Percentiles rank a stretch among this genome's conserved stretches.
These are phyloP conservation scores for Yamadazyma triangularis DNA, from an alignment of 1,139 yeast genomes.

Conservation along the genomic window DNA sequence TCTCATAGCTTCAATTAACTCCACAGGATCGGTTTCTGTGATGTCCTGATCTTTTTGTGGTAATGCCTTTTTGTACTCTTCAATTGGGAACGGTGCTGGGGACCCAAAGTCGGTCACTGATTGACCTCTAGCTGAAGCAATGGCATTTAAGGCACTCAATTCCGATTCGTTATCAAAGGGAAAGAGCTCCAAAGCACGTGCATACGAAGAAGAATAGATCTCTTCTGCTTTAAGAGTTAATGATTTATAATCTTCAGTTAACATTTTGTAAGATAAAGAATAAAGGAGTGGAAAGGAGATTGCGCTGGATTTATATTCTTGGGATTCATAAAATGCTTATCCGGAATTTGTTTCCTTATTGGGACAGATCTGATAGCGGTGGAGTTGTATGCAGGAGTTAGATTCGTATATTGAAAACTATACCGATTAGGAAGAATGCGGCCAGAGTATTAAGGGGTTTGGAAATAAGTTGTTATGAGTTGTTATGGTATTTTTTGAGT, in stretches of 20 bases:
- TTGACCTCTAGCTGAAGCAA: conserved; percentile 18
- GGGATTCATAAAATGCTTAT: too few species aligned
- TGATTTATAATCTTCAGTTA: conserved; percentile 14
- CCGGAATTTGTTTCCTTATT: too few species aligned
- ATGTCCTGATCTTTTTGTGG: conserved; percentile 10
- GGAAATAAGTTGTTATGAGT: too few species aligned
- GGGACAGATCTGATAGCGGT: too few species aligned
- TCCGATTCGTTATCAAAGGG: conserved; percentile 16
- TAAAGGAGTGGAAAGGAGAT: too few species aligned
- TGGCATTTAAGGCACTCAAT: conserved; percentile 8
- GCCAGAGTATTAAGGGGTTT: too few species aligned
- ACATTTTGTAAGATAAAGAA: too few species aligned
- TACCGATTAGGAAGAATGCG: too few species aligned
- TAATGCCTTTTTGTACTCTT: conserved; percentile 11
- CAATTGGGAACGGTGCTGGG: conserved; percentile 17
- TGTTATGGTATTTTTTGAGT: too few species aligned
- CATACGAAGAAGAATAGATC: conserved; percentile 12
- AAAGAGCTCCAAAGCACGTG: conserved; percentile 15
- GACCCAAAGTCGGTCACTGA: conserved; percentile 17
- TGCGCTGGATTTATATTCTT: too few species aligned
- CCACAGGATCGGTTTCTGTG: conserved; percentile 15
- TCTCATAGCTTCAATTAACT: conserved; percentile 11
- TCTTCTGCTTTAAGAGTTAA: conserved; percentile 13
- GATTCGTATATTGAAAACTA: too few species aligned
- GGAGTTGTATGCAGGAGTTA: too few species aligned